Conservation (phyloP, 805 yeast species). For the Metschnikowia baotianmanensis region DNA sequence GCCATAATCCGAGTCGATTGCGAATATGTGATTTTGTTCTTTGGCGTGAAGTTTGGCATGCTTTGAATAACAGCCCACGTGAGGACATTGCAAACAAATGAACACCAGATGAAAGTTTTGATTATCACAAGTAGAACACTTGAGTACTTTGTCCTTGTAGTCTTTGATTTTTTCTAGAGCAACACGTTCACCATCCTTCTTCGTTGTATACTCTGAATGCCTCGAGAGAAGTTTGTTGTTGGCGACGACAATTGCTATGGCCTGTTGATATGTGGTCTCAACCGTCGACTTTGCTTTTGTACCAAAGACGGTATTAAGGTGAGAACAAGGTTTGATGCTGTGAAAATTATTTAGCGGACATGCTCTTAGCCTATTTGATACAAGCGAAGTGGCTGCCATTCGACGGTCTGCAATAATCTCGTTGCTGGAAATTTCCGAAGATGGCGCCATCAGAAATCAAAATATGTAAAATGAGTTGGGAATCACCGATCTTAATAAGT, state of each 20-base stretch:
- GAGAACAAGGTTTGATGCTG: conserved; percentile 47
- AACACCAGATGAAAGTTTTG: conserved; percentile 47
- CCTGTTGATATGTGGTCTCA: conserved; percentile 49
- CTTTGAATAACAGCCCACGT: conserved; percentile 61
- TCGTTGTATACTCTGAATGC: conserved; percentile 25
- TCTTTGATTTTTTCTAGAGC: conserved; percentile 38
- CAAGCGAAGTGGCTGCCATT: background rate
- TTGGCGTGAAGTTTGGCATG: conserved; percentile 36
- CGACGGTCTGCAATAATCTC: background rate
- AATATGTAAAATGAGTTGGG: background rate
- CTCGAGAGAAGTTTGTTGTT: conserved; percentile 22
- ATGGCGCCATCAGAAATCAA: conserved; percentile 4
- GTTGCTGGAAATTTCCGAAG: background rate
- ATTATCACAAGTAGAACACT: conserved; percentile 50
- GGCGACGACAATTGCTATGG: conserved; percentile 45
- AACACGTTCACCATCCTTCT: conserved; percentile 38
- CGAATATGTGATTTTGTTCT: conserved; percentile 35
- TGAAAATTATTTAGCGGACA: conserved; percentile 24
- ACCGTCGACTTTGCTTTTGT: conserved; percentile 51
- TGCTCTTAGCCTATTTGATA: background rate
- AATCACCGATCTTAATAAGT: too few relatives aligned
- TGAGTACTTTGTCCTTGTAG: conserved; percentile 43
- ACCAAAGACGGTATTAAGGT: conserved; percentile 45
- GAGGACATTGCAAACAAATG: conserved; percentile 73
- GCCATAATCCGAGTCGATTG: conserved; percentile 65